Percentiles rank a stretch among this genome's conserved stretches.
phyloP scores from a whole-genome alignment of 805 yeast species.

The Debaryomyces hansenii region DNA sequence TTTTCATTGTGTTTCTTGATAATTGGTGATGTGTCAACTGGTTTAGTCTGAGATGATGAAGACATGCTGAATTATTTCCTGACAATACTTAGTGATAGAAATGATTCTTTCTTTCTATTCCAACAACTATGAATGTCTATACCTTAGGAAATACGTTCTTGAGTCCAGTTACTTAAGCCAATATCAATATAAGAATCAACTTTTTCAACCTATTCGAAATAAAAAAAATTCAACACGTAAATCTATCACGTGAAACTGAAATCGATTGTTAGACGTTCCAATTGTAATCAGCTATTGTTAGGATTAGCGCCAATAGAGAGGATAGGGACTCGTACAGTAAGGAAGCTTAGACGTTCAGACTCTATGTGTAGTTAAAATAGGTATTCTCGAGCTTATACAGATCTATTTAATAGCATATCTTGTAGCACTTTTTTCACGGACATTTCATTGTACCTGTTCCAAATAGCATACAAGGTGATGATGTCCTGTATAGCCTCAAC shows the following conservation, averaged over 20 bases:
- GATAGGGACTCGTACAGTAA: no score
- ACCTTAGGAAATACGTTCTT: no score
- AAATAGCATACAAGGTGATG: conserved; percentile 74
- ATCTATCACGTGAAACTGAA: neutral
- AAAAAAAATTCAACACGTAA: neutral
- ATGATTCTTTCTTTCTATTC: no score
- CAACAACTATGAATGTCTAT: no score
- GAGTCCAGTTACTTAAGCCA: no score
- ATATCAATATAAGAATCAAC: neutral
- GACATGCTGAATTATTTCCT: neutral
- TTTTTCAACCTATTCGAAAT: neutral
- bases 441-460: conserved; percentile 83
- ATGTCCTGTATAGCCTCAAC: conserved; percentile 84
- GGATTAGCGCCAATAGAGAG: no score
- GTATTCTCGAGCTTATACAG: no score
- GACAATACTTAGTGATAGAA: neutral
- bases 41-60: neutral
- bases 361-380: no score
- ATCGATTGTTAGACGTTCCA: no score
- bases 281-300: no score
- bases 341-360: no score
- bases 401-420: conserved; percentile 31
- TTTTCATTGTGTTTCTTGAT: neutral
- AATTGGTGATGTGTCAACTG: neutral
- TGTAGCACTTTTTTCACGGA: conserved; percentile 51